Evolutionary conservation across 768 basidiomycete species (phyloP).

Genomic region (Daedalea quercina): DNA sequence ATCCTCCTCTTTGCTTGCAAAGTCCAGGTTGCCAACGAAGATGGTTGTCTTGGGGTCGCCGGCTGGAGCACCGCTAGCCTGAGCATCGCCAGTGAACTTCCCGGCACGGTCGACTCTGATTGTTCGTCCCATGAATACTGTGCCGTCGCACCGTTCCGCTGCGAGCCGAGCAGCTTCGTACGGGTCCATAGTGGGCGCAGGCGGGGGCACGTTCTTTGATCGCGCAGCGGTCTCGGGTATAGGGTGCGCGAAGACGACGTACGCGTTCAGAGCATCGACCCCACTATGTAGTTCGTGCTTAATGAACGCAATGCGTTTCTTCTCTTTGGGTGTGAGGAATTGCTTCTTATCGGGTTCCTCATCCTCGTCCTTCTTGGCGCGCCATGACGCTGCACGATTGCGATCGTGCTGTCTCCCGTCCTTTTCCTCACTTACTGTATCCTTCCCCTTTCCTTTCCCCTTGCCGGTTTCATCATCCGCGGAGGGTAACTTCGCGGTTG

Average conservation of each 20-base stretch:
- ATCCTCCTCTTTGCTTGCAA: conserved; percentile 87
- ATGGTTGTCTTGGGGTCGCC: conserved; percentile 76
- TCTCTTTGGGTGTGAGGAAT: conserved; percentile 76
- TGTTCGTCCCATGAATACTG: conserved; percentile 67
- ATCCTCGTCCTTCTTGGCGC: conserved; percentile 29
- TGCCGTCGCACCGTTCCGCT: conserved; percentile 58
- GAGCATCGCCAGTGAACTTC: conserved; percentile 20
- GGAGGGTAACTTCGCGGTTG: conserved; percentile 58
- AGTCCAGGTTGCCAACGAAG: conserved; percentile 92
- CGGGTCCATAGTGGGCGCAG: conserved; percentile 48
- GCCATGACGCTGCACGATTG: conserved; percentile 57
- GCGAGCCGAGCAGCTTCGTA: conserved; percentile 61
- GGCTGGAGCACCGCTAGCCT: conserved; percentile 17
- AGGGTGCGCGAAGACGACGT: conserved; percentile 83
- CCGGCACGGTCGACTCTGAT: conserved; percentile 73
- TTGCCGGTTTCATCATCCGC: conserved; percentile 25
- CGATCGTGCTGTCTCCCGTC: conserved; percentile 42
- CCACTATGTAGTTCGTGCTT: conserved; percentile 83
- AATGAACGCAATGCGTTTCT: conserved; percentile 92
- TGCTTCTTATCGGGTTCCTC: conserved; percentile 46
- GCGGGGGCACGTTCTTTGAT: conserved; percentile 46
- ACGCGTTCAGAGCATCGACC: conserved; percentile 76
- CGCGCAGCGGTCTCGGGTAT: conserved; percentile 22
- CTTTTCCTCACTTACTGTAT: conserved; percentile 21
- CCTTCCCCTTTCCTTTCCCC: conserved; percentile 19